A percentile compares a stretch with the other conserved stretches of the same genome.
Evolutionary conservation across 306 rosid species (phyloP).

Genomic region (Pyrus bretschneideri): DNA sequence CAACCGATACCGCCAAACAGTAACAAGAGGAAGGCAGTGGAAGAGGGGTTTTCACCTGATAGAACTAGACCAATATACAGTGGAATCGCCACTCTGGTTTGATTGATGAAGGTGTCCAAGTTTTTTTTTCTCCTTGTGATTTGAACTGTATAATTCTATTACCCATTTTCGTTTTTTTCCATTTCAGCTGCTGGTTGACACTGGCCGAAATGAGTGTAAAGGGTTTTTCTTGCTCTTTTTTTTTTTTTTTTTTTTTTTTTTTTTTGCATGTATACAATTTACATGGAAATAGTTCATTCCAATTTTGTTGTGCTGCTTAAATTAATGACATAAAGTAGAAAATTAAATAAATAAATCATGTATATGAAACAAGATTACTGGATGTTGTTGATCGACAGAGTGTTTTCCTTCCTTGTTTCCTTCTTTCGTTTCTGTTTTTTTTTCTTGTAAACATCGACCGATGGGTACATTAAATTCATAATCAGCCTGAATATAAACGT

Average conservation of each 20-base stretch:
- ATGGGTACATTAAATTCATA: neutral
- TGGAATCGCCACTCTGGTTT: conserved; percentile 69
- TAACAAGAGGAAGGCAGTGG: conserved; percentile 76
- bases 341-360: neutral
- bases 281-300: conserved; percentile 51
- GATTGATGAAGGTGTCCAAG: conserved; percentile 13
- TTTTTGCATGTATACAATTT: conserved; percentile 44
- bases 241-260: too few species aligned
- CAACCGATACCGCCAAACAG: conserved; percentile 24
- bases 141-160: conserved; percentile 31
- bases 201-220: conserved; percentile 46
- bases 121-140: conserved; percentile 1
- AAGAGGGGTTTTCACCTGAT: conserved; percentile 70
- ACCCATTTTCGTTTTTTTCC: neutral
- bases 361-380: neutral
- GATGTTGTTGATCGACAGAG: neutral
- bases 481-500: neutral
- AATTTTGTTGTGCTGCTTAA: conserved; percentile 43
- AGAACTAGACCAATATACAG: conserved; percentile 82
- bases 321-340: neutral
- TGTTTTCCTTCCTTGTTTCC: neutral
- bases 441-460: too few species aligned
- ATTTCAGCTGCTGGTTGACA: conserved; percentile 38
- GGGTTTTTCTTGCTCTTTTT: neutral
- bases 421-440: too few species aligned